Evolutionary conservation across 441 rosid genomes (phyloP).

Genomic region (Capsella rubella): DNA sequence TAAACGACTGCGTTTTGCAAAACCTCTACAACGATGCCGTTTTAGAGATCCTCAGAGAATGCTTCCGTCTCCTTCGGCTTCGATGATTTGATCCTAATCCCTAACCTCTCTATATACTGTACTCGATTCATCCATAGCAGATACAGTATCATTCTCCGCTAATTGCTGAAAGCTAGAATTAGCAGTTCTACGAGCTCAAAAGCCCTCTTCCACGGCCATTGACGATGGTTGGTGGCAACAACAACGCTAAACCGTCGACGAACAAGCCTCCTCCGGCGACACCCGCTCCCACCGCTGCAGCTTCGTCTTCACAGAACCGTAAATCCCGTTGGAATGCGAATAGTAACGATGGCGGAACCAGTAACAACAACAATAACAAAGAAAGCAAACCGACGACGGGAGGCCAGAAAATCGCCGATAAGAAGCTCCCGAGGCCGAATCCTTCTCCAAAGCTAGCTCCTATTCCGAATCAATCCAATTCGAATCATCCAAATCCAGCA

Average conservation of each 20-base stretch:
- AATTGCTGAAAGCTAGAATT: not conserved
- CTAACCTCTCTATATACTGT: not conserved
- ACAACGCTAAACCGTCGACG: conserved; percentile 49
- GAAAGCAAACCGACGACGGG: conserved; percentile 29
- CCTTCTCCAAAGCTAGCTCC: conserved; percentile 51
- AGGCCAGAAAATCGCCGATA: conserved; percentile 44
- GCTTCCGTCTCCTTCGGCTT: not conserved
- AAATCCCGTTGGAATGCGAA: conserved; percentile 65
- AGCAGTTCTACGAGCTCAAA: not conserved
- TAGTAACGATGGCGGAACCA: conserved; percentile 45
- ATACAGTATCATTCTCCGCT: not conserved
- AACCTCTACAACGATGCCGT: not conserved
- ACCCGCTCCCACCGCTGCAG: conserved; percentile 42
- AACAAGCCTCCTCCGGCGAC: conserved; percentile 50
- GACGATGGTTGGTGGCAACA: conserved; percentile 63
- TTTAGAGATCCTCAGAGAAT: not conserved
- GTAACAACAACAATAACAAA: conserved; percentile 28
- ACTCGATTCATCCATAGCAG: not conserved
- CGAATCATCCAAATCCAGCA: conserved; percentile 42
- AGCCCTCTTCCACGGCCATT: not conserved
- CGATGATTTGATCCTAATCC: not conserved
- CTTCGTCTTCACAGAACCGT: conserved; percentile 52
- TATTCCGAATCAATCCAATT: conserved; percentile 45
- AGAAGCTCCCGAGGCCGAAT: conserved; percentile 48
- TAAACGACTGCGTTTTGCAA: not conserved